A percentile compares a stretch with the other conserved stretches of the same genome.
Evolutionary conservation across 148 eudicot species (phyloP).

Genomic region (Agrostemma githago): DNA sequence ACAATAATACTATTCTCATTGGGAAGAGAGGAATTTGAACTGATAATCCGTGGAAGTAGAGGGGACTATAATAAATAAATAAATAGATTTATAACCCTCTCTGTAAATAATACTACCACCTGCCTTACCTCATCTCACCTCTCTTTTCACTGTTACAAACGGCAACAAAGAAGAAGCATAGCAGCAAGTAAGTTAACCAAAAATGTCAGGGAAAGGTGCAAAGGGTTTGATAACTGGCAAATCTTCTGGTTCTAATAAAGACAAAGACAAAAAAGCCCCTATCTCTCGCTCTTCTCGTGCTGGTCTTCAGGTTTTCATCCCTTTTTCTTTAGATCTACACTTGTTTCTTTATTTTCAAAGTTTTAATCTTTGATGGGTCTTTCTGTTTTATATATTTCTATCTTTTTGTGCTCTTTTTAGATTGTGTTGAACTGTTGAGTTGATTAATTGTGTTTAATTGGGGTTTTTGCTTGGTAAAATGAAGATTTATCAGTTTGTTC

Average conservation of each 20-base stretch:
- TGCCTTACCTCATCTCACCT: background rate
- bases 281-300: conserved; percentile 76
- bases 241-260: conserved; percentile 35
- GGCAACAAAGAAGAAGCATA: background rate
- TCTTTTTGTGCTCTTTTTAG: background rate
- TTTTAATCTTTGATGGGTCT: background rate
- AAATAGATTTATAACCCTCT: background rate
- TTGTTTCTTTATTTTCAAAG: background rate
- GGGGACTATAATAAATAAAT: too few relatives aligned
- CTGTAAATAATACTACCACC: background rate
- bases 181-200: background rate
- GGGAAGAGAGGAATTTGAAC: too few relatives aligned
- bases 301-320: conserved; percentile 58
- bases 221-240: conserved; percentile 59
- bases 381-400: background rate
- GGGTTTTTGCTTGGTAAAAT: background rate
- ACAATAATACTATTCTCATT: too few relatives aligned
- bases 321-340: conserved; percentile 26
- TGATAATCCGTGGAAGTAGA: too few relatives aligned
- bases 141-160: background rate
- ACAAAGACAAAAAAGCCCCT: conserved; percentile 64
- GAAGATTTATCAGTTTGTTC: background rate
- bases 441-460: background rate
- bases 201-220: conserved; percentile 81
- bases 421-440: background rate